These are phyloP conservation scores for Macaranga tanarius DNA, from an alignment of 441 rosid genomes.

Conservation along the genomic window DNA sequence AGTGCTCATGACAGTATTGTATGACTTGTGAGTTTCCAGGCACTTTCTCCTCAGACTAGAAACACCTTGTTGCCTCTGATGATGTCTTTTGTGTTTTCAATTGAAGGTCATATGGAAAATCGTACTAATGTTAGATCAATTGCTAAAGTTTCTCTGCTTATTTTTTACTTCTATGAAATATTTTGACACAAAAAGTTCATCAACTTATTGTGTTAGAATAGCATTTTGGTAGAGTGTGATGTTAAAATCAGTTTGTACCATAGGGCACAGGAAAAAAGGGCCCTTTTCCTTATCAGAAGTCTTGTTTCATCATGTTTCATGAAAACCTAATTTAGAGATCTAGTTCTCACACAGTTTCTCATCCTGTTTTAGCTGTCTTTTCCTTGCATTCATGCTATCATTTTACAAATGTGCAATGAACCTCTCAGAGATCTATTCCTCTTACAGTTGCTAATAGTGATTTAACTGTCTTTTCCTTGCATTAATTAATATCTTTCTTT, in stretches of 20 bases:
- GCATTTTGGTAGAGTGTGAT: neutral
- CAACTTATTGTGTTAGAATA: neutral
- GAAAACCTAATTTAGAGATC: no score
- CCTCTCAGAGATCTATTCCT: neutral
- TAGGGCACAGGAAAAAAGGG: neutral
- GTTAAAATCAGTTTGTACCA: neutral
- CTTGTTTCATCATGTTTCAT: neutral
- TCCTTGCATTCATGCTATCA: neutral
- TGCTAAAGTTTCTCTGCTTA: neutral
- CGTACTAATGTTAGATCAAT: neutral
- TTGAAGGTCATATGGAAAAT: no score
- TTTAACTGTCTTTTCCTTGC: neutral
- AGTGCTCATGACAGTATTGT: neutral
- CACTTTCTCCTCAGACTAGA: neutral
- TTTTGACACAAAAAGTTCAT: neutral
- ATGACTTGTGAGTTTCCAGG: neutral
- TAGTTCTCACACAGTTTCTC: neutral
- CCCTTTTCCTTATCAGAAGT: neutral
- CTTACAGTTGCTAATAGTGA: neutral
- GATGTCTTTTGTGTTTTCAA: neutral
- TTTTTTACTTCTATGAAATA: neutral
- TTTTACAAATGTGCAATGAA: neutral
- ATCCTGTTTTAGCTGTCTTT: constrained; percentile 1
- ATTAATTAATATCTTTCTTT: neutral
- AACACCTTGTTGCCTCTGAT: neutral